Evolutionary conservation across 2,329 filamentous ascomycete genomes (phyloP), one percentile per base, ranked within the genome.

Genomic region (Didymella arachidicola): DNA sequence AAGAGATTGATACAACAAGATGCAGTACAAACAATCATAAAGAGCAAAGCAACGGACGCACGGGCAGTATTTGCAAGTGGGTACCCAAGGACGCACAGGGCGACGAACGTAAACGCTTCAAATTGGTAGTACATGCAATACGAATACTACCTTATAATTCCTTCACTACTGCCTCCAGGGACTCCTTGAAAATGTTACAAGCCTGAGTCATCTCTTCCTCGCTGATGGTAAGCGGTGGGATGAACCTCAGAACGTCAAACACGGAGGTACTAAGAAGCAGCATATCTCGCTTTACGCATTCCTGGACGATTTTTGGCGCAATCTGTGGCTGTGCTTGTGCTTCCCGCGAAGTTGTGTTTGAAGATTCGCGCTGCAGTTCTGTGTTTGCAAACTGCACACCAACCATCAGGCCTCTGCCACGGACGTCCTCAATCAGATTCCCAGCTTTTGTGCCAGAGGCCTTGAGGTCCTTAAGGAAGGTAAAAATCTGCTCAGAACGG

Each of bases 181-280:
- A 55, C 49, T 72, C 69, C 32, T 65, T 68, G 45, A 72, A 72
- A 2, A 72, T 70, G 1, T 53, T 47, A 53, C 64, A 70, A 4
- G 66, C 70, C 49, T 70, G 57, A 2, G 41, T 59, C 65, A 72
- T 44, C 27, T 72, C 70, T 32, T 65, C 63, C 54, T 72, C 69
- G 32, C 53, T 72, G 26, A 72, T 69, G 2, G 64, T 72, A 16
- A 72, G 67, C 34, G 69, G 64, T 0, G 70, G 70, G 19, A 72
- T 72, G 30, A 72, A 72, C 18, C 70, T 56, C 26, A 72, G 26
- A 2, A 72, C 70, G 32, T 72, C 70, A 16, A 72, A 72, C 0
- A 72, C 64, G 0, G 69, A 71, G n/a, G 70, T 72, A 48, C 69
- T 71, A 1, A 72, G 62, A 18, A 72, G 60, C 43, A 72, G 60